Conservation (phyloP, 2,329 filamentous ascomycete genomes). For the Coniochaeta sp. region DNA sequence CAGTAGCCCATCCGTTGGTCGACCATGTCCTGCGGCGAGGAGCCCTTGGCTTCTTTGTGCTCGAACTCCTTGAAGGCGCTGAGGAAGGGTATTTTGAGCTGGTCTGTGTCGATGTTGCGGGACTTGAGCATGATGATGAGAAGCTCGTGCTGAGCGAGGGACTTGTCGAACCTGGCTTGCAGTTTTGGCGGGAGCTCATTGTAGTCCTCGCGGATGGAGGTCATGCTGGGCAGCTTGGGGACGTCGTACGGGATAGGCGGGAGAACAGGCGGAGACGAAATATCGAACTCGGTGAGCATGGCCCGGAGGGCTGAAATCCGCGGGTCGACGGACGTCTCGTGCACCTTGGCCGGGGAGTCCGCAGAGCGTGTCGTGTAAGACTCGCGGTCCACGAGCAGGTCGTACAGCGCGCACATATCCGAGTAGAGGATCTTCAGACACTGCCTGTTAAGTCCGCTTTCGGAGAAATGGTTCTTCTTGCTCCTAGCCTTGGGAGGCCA, state of each 20-base stretch:
- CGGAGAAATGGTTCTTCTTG: conserved; percentile 86
- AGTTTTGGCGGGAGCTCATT: conserved; percentile 62
- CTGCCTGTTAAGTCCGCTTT: conserved; percentile 77
- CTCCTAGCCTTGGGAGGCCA: conserved; percentile 90
- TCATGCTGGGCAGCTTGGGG: conserved; percentile 67
- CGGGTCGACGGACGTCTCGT: conserved; percentile 49
- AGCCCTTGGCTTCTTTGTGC: conserved; percentile 57
- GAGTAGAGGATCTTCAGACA: conserved; percentile 77
- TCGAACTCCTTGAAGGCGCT: conserved; percentile 67
- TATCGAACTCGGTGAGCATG: conserved; percentile 81
- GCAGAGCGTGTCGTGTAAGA: conserved; percentile 72
- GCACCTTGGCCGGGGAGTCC: conserved; percentile 55
- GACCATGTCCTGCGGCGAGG: conserved; percentile 57
- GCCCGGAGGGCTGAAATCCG: conserved; percentile 65
- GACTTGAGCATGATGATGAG: conserved; percentile 72
- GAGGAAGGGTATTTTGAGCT: conserved; percentile 52
- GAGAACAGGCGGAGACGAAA: conserved; percentile 79
- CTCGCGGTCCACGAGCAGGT: conserved; percentile 75
- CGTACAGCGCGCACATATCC: conserved; percentile 82
- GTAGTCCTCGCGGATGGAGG: conserved; percentile 58
- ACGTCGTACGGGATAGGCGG: conserved; percentile 89
- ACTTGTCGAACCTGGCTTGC: conserved; percentile 64
- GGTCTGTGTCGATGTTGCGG: conserved; percentile 69
- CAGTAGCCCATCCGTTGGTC: conserved; percentile 71
- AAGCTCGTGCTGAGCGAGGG: conserved; percentile 72